Evolutionary conservation across 495 filamentous ascomycete species (phyloP), one percentile per base, ranked within the genome.

Genomic region (Xylaria sp.): DNA sequence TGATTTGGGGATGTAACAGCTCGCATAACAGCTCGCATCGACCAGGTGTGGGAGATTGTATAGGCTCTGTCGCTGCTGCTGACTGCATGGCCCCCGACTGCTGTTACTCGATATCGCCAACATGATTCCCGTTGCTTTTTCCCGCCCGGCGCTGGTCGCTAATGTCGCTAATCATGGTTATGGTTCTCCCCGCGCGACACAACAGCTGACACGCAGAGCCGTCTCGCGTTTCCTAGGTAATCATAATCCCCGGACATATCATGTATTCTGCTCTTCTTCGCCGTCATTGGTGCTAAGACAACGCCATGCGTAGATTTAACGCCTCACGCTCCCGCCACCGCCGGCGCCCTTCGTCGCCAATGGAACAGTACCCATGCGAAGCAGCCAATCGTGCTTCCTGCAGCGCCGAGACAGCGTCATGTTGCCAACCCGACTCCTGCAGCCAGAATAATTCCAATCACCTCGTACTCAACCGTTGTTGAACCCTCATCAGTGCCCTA

Each of bases 401-500:
- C 77, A 57, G 24, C 75, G 19, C 72, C 73, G 7, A 77, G 74
- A 55, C 69, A 61, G 50, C 61, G 67, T 17, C 62, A 77, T 37
- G 70, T 69, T 9, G 37, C 43, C 40, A 62, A 50, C 48, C 64
- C 64, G 53, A 61, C 68, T 72, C 53, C 72, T 50, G 33, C 62
- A 50, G 66, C 44, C 19, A 71, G 59, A 40, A 61, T 17, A 29
- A 79, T 79, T 48, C 26, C 77, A 19, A 63, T 71, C 14, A 74
- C 73, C 50, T 33, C 73, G 5, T 79, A 82, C 44, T 74, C 82
- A 17, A 76, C 81, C 14, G 71, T 75, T n/a, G 76, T 78, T 12
- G 71, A 82, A 64, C 80, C 86, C 35, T 81, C 85, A 11, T 87
- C 87, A 11, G 88, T 84, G 1, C 90, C 92, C 1, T 95, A 93